A percentile compares a stretch with the other conserved stretches of the same genome.
phyloP scores from a whole-genome alignment of 2,329 filamentous ascomycete species.

The Elsinoe australis region DNA sequence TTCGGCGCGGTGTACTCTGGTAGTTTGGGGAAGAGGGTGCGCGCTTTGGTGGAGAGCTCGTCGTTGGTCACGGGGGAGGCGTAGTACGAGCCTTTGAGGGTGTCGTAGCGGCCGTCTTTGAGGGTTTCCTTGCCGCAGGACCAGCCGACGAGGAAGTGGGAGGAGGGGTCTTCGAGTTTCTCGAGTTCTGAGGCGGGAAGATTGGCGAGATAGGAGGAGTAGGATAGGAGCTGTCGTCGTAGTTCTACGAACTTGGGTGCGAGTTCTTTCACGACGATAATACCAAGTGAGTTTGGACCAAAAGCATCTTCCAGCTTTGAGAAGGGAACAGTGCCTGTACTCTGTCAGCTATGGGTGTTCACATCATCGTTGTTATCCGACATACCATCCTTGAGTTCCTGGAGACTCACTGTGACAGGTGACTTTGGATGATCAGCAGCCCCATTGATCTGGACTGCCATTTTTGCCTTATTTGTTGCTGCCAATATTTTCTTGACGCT shows the following conservation, averaged over 20 bases:
- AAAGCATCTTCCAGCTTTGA: conserved; percentile 70
- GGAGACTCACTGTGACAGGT: conserved; percentile 42
- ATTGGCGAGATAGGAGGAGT: conserved; percentile 81
- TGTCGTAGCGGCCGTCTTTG: conserved; percentile 69
- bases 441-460: conserved; percentile 19
- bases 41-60: conserved; percentile 50
- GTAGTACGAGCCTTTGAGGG: conserved; percentile 75
- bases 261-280: conserved; percentile 85
- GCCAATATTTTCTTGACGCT: not conserved
- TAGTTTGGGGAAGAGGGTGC: conserved; percentile 55
- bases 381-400: conserved; percentile 28
- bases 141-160: conserved; percentile 63
- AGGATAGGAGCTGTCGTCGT: conserved; percentile 68
- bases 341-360: conserved; percentile 12
- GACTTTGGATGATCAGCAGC: conserved; percentile 18
- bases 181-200: conserved; percentile 62
- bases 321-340: conserved; percentile 57
- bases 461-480: not conserved
- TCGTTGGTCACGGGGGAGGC: conserved; percentile 59
- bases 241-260: conserved; percentile 64
- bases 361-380: not conserved
- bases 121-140: conserved; percentile 75
- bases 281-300: conserved; percentile 81
- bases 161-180: conserved; percentile 42
- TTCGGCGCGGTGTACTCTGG: conserved; percentile 87